A percentile compares a stretch with the other conserved stretches of the same genome.
Conservation (phyloP, 225 moss, liverwort and hornwort genomes). For the Sphagnum tenellum region DNA sequence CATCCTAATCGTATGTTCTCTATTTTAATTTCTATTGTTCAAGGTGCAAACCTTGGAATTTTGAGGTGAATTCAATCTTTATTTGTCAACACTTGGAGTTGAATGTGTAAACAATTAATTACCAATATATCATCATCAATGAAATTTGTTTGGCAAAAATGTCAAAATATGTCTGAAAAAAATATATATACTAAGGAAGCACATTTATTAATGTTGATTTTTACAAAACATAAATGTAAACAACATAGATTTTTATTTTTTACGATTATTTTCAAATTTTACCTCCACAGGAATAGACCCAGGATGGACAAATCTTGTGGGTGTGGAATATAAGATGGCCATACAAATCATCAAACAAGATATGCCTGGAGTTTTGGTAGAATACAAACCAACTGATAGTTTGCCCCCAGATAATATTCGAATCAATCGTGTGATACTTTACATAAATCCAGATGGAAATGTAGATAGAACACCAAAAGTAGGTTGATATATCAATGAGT, state of each 20-base stretch:
- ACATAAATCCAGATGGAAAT: conserved; percentile 26
- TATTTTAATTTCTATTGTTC: neutral
- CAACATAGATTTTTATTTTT: neutral
- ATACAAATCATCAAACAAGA: conserved; percentile 23
- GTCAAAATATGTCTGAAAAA: neutral
- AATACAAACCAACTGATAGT: conserved; percentile 19
- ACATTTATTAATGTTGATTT: neutral
- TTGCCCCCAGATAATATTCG: conserved; percentile 12
- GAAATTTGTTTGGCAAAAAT: neutral
- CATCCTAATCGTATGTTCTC: conserved; percentile 39
- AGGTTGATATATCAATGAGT: conserved; percentile 5
- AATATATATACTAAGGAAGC: neutral
- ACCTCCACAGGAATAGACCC: conserved; percentile 26
- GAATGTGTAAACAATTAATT: too few species aligned
- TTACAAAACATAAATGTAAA: neutral
- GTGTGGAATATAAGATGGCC: conserved; percentile 27
- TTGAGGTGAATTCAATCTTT: too few species aligned
- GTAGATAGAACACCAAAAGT: conserved; percentile 23
- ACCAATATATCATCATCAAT: neutral
- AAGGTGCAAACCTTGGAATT: neutral
- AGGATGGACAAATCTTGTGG: conserved; percentile 41
- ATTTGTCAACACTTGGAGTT: too few species aligned
- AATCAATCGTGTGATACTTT: conserved; percentile 38
- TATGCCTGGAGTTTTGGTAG: conserved; percentile 41
- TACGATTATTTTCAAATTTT: neutral